Evolutionary conservation across 208 protist genomes (phyloP).

Genomic region (Leishmania turanica): DNA sequence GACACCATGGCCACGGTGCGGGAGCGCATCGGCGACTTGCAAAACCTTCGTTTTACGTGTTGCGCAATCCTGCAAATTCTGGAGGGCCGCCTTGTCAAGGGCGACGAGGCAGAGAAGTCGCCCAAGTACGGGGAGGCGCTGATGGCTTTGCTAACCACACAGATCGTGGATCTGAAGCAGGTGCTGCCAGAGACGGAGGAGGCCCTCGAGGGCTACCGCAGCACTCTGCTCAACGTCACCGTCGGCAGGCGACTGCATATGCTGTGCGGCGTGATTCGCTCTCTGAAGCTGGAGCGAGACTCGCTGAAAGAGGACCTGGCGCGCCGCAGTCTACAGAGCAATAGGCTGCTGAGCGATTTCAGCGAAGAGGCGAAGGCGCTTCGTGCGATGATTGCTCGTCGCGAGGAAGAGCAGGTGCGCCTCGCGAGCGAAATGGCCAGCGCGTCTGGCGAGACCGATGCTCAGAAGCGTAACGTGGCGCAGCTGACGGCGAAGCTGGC

Average conservation of each 20-base stretch:
- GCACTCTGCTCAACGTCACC: conserved; percentile 17
- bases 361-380: conserved; percentile 29
- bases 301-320: conserved; percentile 49
- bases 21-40: conserved; percentile 45
- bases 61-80: conserved; percentile 39
- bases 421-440: conserved; percentile 1
- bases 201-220: conserved; percentile 22
- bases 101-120: conserved; percentile 15
- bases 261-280: conserved; percentile 37
- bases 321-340: conserved; percentile 36
- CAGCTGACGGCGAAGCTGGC: conserved; percentile 23
- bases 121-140: conserved; percentile 22
- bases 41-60: conserved; percentile 43
- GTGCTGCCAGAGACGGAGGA: conserved; percentile 51
- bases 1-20: conserved; percentile 12
- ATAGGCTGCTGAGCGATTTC: conserved; percentile 31
- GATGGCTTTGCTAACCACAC: conserved; percentile 26
- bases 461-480: conserved; percentile 18
- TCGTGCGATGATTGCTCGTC: conserved; percentile 12
- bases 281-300: conserved; percentile 44
- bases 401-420: not conserved
- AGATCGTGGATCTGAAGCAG: conserved; percentile 49
- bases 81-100: conserved; percentile 34
- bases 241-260: conserved; percentile 43
- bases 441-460: conserved; percentile 10